Evolutionary conservation across 768 basidiomycete genomes (phyloP).

Genomic region (Auricularia auricula-judae): DNA sequence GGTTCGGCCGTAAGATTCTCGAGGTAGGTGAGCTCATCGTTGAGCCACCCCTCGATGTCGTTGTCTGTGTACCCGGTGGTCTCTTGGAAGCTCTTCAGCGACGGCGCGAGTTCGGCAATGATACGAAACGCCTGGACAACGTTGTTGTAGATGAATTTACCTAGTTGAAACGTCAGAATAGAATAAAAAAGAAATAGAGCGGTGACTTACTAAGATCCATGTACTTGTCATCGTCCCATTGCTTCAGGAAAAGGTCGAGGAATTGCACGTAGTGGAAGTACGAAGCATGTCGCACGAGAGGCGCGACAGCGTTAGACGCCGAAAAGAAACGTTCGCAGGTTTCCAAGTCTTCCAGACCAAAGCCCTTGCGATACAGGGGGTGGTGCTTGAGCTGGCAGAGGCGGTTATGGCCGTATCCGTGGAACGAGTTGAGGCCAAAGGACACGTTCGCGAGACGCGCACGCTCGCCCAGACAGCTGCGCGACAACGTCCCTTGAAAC

Average conservation of each 20-base stretch:
- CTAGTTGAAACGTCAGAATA: not conserved
- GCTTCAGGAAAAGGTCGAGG: constrained; percentile 9
- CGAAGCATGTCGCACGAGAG: constrained; percentile 9
- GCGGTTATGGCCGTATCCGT: constrained; percentile 13
- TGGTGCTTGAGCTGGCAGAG: constrained; percentile 12
- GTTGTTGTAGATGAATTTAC: not conserved
- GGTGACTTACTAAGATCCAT: constrained; percentile 8
- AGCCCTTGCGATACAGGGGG: constrained; percentile 6
- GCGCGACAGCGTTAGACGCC: constrained; percentile 8
- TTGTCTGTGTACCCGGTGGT: not conserved
- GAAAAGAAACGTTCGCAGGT: constrained; percentile 12
- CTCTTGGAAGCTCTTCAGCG: not conserved
- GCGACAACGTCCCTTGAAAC: not conserved
- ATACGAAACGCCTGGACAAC: not conserved
- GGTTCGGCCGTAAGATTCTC: not conserved
- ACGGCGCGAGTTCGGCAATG: not conserved
- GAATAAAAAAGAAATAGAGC: not conserved
- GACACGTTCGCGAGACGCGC: not conserved
- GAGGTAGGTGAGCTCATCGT: not conserved
- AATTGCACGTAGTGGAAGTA: constrained; percentile 7
- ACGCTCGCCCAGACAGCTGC: not conserved
- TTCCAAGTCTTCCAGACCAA: constrained; percentile 14
- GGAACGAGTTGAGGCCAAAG: not conserved
- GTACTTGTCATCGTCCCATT: constrained; percentile 16
- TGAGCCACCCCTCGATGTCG: constrained; percentile 1